phyloP scores from a whole-genome alignment of 768 basidiomycete species.

The Mycena capillaripes region DNA sequence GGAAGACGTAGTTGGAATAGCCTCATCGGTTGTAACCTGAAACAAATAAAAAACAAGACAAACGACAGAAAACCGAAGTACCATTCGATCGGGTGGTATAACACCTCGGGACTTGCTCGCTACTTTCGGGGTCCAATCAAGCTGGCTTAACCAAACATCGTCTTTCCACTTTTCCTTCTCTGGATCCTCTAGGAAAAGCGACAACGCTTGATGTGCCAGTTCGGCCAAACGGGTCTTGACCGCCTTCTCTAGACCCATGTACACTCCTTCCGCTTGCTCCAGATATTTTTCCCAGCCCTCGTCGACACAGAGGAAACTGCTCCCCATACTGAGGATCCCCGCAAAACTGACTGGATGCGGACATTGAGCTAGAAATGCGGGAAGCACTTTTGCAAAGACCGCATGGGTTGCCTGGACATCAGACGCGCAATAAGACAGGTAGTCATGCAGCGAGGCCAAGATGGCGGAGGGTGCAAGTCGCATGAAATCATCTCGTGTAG shows the following conservation, averaged over 20 bases:
- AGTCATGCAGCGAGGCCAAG: conserved; percentile 73
- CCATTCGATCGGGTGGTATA: conserved; percentile 43
- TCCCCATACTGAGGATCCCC: conserved; percentile 92
- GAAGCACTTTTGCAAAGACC: conserved; percentile 83
- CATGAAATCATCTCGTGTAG: conserved; percentile 81
- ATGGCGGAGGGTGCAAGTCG: conserved; percentile 75
- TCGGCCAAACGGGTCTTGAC: conserved; percentile 74
- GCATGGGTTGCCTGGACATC: conserved; percentile 90
- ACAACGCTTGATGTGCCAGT: conserved; percentile 74
- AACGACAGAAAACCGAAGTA: conserved; percentile 17
- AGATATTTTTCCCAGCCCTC: conserved; percentile 91
- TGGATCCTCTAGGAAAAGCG: conserved; percentile 48
- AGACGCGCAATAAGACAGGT: conserved; percentile 86
- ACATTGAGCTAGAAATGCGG: conserved; percentile 85
- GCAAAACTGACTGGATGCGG: conserved; percentile 95
- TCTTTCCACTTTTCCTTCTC: conserved; percentile 68
- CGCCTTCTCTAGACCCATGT: conserved; percentile 75
- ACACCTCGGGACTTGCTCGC: conserved; percentile 79
- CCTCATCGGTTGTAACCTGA: background rate
- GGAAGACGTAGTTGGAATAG: background rate
- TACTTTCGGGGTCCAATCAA: conserved; percentile 95
- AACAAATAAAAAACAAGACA: background rate
- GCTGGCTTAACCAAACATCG: conserved; percentile 89
- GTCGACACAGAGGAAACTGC: conserved; percentile 92
- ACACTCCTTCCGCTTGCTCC: conserved; percentile 81